Evolutionary conservation across 208 protist genomes (phyloP), one percentile per base, ranked within the genome.

Genomic region (Porcisia hertigi): DNA sequence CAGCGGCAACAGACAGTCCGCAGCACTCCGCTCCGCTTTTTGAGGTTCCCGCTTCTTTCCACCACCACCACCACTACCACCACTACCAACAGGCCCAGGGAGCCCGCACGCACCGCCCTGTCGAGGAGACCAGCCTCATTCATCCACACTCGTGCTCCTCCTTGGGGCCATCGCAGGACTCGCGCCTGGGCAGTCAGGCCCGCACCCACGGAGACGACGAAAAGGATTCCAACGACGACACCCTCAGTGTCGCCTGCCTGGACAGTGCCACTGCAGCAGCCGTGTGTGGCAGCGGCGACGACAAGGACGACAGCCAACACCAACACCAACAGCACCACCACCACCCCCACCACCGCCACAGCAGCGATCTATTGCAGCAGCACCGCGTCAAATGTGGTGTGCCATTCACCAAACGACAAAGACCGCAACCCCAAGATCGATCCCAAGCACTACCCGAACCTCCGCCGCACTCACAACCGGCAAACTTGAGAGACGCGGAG

Each of bases 11-110:
- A 5, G 64, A 62, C 58, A 80, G 57, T 60, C 82, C 81, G 39
- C 70, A 12, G 39, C 39, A 71, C 12, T 79, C 77, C 7, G 79
- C 81, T 0, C 81, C 81, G 16, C 73, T 79, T 30, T 82, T 77
- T n/a, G 81, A 77, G 1, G 57, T 47, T 45, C 76, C 73, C 23
- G 69, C 60, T 30, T 69, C 70, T 66, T 67, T 75, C 39, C 73
- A 78, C 47, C 64, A 77, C 18, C 78, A 77, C 30, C 0, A 30
- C 30, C 30, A 78, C 47, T 53, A n/a, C n/a, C 76, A 80, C 39
- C 73, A 78, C 47, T 53, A 77, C 18, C 78, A 77, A 47, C 69
- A 71, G 59, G 18, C 1, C 11, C 55, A 64, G 11, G 67, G 72
- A 11, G 72, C 58, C 16, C 53, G 47, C 14, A 59, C 73, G n/a